Base-by-base conservation (phyloP, 768 basidiomycete genomes). In the Phaeotremella fagi region DNA sequence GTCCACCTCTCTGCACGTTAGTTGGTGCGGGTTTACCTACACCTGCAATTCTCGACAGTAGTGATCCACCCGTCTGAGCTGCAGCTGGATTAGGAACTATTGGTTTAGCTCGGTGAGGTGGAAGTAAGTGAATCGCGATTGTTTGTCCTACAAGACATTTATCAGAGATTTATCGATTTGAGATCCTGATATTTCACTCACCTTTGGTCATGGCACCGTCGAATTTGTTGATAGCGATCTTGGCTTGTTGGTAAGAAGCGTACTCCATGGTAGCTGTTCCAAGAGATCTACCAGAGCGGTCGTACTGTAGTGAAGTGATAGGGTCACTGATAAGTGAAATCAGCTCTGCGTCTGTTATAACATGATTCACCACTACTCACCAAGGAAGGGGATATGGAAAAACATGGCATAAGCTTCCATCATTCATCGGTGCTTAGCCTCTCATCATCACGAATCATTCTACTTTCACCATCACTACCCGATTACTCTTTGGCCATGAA, bases 271-370 rank as follows among this genome's bases (percentile, higher is more conserved):
- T 81, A 53, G 86, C 91, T 63, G 83, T 80, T 55, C 91, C 91
- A 18, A 82, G 83, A 42, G 91, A 94, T 72, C 91, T 87, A 62
- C 91, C 91, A 65, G 90, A 92, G 73, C 87, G 85, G 78, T 95
- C 91, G 79, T 91, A 95, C 91, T 95, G 61, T 52, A 23, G 41
- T 16, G 50, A 27, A 24, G 82, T 71, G 78, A 77, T 75, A 45
- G 61, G 54, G 54, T 66, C 16, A 16, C 31, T 7, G 31, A 33
- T 7, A 16, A 33, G 31, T 33, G 16, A 7, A 16, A 16, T 33
- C 16, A 33, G 31, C 31, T 33, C 7, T 33, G 16, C 31, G 31
- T 33, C 16, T 16, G 9, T 33, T 33, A 33, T 33, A 54, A 67
- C 72, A 12, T 25, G 33, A 61, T 57, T 58, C 48, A 59, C 59